Percentiles rank a stretch among this genome's conserved stretches.
Evolutionary conservation across 2,329 filamentous ascomycete genomes (phyloP).

Genomic region (Fusarium sterilihyphosum): DNA sequence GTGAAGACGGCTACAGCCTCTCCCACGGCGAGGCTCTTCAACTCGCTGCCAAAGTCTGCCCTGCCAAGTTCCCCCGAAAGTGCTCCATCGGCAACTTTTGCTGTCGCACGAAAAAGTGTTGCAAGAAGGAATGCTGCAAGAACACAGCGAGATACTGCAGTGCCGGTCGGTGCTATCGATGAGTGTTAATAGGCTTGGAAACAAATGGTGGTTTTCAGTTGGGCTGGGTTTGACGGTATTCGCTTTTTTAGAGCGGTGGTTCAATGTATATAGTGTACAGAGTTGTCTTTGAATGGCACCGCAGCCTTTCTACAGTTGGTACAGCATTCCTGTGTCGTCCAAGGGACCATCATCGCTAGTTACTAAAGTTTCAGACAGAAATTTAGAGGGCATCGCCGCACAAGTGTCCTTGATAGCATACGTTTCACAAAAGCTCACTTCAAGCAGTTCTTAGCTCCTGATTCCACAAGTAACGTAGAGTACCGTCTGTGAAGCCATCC

Average conservation of each 20-base stretch:
- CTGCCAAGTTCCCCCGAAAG: slow-evolving; percentile 20
- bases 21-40: not conserved
- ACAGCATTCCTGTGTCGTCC: too few species aligned
- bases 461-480: slow-evolving; percentile 26
- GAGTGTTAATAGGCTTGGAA: too few species aligned
- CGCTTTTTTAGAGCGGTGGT: too few species aligned
- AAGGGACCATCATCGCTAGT: accelerated
- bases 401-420: not conserved
- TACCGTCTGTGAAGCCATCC: slow-evolving; percentile 36
- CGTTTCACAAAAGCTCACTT: not conserved
- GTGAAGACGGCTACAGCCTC: not conserved
- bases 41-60: slow-evolving; percentile 10
- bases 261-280: too few species aligned
- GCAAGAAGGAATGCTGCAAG: slow-evolving; percentile 23
- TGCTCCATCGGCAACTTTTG: slow-evolving; percentile 8
- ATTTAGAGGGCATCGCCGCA: accelerated
- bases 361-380: too few species aligned
- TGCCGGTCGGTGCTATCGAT: slow-evolving; percentile 1
- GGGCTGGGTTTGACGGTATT: too few species aligned
- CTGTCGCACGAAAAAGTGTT: slow-evolving; percentile 23
- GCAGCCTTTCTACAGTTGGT: accelerated
- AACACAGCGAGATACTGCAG: slow-evolving; percentile 15
- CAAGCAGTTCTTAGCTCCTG: slow-evolving; percentile 33
- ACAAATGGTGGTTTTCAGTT: too few species aligned
- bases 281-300: too few species aligned